Percentiles rank a stretch among this genome's conserved stretches.
Evolutionary conservation across 2,329 filamentous ascomycete genomes (phyloP).

Genomic region (Aspergillus pseudotamarii): DNA sequence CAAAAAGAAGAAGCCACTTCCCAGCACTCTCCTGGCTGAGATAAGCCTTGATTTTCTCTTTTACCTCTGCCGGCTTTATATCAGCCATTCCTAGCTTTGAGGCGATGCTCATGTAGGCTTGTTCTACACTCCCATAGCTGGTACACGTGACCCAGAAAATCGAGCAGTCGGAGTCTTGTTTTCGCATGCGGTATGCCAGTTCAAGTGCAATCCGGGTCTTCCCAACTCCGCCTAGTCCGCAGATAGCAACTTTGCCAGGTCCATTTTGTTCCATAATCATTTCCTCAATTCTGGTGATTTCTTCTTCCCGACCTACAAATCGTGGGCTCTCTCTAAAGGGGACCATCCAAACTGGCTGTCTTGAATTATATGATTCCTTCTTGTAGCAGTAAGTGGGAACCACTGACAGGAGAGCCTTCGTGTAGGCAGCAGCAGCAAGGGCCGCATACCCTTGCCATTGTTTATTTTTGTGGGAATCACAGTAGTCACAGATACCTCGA

Average conservation of each 20-base stretch:
- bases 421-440: constrained; percentile 1
- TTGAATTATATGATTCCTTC: background rate
- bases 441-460: background rate
- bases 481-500: too few species aligned
- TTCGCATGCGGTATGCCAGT: constrained; percentile 16
- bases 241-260: background rate
- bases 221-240: background rate
- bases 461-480: background rate
- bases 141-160: constrained; percentile 33
- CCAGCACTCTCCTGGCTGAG: too few species aligned
- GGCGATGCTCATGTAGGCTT: too few species aligned
- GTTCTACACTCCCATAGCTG: constrained; percentile 8
- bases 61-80: too few species aligned
- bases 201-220: background rate
- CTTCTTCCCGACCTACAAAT: background rate
- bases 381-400: background rate
- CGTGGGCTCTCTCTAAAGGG: background rate
- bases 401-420: background rate
- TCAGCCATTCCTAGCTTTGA: too few species aligned
- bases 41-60: too few species aligned
- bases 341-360: background rate
- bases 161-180: constrained; percentile 14
- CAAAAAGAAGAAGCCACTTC: too few species aligned
- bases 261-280: background rate
- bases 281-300: background rate